These are phyloP conservation scores for Hypoxylon sp. DNA, from an alignment of 2,329 filamentous ascomycete genomes.

Conservation along the genomic window DNA sequence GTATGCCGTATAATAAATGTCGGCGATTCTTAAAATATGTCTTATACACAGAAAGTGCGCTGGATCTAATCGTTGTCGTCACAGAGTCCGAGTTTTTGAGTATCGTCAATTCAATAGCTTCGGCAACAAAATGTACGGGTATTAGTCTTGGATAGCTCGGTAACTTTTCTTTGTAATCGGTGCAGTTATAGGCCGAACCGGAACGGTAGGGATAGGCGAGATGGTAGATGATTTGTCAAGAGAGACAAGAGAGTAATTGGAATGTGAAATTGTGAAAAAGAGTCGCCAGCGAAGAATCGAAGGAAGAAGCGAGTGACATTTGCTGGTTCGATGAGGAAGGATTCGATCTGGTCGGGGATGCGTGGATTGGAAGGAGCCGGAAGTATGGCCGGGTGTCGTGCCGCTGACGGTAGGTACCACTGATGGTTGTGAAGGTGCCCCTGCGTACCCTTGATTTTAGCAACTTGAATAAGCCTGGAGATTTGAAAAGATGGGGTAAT, in stretches of 20 bases:
- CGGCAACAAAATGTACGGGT: conserved; percentile 17
- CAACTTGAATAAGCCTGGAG: conserved; percentile 35
- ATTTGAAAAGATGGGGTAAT: conserved; percentile 46
- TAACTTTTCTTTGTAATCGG: conserved; percentile 26
- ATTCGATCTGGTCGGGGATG: conserved; percentile 43
- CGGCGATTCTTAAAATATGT: conserved; percentile 18
- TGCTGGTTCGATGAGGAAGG: conserved; percentile 39
- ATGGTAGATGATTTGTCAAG: conserved; percentile 20
- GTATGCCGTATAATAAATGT: conserved; percentile 19
- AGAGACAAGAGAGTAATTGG: not conserved
- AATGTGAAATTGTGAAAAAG: conserved; percentile 13
- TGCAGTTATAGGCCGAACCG: conserved; percentile 11
- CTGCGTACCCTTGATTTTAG: conserved; percentile 33
- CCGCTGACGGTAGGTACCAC: conserved; percentile 34
- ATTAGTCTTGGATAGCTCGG: conserved; percentile 23
- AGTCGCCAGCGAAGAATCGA: conserved; percentile 34
- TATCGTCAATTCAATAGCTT: conserved; percentile 34
- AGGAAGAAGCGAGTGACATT: conserved; percentile 39
- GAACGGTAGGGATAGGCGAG: conserved; percentile 6
- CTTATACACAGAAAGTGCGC: not conserved
- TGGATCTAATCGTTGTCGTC: conserved; percentile 20
- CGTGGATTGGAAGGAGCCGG: conserved; percentile 39
- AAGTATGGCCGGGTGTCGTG: conserved; percentile 37
- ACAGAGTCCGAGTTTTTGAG: conserved; percentile 25
- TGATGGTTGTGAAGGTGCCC: conserved; percentile 6